Conservation (phyloP, 306 rosid genomes). For the Castanea mollissima region DNA sequence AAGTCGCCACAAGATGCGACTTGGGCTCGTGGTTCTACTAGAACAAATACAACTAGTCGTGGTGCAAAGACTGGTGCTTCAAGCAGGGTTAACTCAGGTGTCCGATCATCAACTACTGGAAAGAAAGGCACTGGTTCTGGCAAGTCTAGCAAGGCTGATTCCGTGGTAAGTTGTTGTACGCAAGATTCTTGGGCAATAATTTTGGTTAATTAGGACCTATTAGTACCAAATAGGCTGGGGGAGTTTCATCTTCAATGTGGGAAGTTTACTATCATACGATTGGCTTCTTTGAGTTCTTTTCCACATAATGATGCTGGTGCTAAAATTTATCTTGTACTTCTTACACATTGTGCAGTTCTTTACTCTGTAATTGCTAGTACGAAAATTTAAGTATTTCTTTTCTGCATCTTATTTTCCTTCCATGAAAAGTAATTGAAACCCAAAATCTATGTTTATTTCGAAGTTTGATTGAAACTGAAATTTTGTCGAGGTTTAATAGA, state of each 20-base stretch:
- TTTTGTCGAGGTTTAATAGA: not conserved
- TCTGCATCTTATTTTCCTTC: too few relatives aligned
- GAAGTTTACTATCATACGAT: not conserved
- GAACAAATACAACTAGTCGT: slow-evolving; percentile 54
- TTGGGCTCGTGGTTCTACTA: slow-evolving; percentile 79
- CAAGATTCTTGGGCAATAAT: not conserved
- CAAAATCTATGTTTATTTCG: not conserved
- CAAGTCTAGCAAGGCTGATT: slow-evolving; percentile 67
- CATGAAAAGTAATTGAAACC: not conserved
- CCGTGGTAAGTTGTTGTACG: slow-evolving; percentile 47
- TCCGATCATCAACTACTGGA: slow-evolving; percentile 55
- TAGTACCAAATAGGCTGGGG: not conserved
- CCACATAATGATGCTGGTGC: not conserved
- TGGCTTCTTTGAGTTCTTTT: not conserved
- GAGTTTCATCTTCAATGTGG: not conserved
- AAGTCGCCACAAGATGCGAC: slow-evolving; percentile 77
- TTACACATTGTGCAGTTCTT: not conserved
- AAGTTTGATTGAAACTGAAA: not conserved
- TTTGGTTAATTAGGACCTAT: not conserved
- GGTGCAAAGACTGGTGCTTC: slow-evolving; percentile 60
- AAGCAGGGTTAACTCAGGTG: slow-evolving; percentile 55
- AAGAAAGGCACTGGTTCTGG: slow-evolving; percentile 61
- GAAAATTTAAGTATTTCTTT: not conserved
- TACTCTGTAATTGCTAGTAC: not conserved
- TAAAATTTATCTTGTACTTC: not conserved